phyloP scores from a whole-genome alignment of 495 filamentous ascomycete genomes.

The Penicillium atrosanguineum region DNA sequence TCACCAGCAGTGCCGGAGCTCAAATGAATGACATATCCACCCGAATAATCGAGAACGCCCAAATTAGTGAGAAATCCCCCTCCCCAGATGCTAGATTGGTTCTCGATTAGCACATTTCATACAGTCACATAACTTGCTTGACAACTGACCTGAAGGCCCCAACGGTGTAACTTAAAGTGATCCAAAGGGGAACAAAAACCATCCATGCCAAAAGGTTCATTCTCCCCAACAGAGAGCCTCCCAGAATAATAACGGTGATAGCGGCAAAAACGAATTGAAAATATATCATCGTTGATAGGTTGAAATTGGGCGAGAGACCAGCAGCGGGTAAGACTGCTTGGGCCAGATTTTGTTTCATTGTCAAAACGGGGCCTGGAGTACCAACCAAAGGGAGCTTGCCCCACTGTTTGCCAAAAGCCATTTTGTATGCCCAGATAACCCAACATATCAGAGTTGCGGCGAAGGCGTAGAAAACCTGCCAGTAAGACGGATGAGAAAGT shows the following conservation, averaged over 20 bases:
- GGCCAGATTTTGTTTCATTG: constrained; percentile 43
- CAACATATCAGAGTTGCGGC: constrained; percentile 52
- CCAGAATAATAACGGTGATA: constrained; percentile 54
- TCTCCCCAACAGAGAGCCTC: constrained; percentile 49
- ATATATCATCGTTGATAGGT: constrained; percentile 55
- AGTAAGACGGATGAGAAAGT: neutral
- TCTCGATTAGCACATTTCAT: constrained; percentile 15
- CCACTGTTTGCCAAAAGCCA: constrained; percentile 46
- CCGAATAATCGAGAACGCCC: constrained; percentile 57
- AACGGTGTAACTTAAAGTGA: constrained; percentile 40
- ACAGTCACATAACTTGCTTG: constrained; percentile 14
- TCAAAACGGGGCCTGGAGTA: constrained; percentile 46
- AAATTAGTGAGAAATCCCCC: constrained; percentile 51
- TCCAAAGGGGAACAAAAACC: constrained; percentile 56
- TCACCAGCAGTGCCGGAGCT: constrained; percentile 50
- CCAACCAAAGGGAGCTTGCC: constrained; percentile 50
- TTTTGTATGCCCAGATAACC: constrained; percentile 57
- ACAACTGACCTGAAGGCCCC: constrained; percentile 22
- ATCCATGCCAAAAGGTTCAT: constrained; percentile 59
- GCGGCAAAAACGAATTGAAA: constrained; percentile 61
- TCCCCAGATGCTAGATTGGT: constrained; percentile 46
- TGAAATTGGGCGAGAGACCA: constrained; percentile 38
- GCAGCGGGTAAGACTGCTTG: constrained; percentile 47
- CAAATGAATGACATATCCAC: constrained; percentile 59
- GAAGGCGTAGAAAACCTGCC: constrained; percentile 51